These are phyloP conservation scores for Acanthamoeba lenticulata DNA, from an alignment of 208 protist genomes.

Conservation along the genomic window DNA sequence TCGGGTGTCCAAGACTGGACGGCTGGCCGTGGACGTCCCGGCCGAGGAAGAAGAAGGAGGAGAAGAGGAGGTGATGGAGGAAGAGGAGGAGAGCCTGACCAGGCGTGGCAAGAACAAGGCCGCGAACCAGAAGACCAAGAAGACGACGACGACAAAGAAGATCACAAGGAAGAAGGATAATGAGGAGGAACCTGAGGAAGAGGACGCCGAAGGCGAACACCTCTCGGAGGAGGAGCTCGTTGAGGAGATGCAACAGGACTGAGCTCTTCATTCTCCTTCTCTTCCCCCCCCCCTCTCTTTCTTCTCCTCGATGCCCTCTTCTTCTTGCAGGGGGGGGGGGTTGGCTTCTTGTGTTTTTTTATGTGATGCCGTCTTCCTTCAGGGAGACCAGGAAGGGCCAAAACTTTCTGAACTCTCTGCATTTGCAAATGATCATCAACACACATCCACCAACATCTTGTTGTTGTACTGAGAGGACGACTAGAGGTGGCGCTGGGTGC, in stretches of 20 bases:
- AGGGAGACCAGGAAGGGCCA: no score
- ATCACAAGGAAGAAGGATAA: not conserved
- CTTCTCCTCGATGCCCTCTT: no score
- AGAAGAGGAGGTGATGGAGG: not conserved
- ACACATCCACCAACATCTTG: no score
- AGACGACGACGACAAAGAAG: not conserved
- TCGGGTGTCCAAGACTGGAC: not conserved
- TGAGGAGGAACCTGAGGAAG: not conserved
- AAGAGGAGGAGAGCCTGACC: not conserved
- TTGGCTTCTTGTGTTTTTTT: no score
- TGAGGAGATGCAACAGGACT: not conserved
- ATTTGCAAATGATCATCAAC: no score
- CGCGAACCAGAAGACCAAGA: not conserved
- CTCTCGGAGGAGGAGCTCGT: no score
- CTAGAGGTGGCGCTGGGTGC: no score
- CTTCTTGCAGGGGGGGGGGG: no score
- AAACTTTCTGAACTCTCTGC: no score
- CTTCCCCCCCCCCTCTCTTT: not conserved
- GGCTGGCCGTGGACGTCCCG: not conserved
- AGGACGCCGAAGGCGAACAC: not conserved
- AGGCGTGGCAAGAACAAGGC: not conserved
- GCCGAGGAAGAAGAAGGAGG: not conserved
- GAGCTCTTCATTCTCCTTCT: not conserved
- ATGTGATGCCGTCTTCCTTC: no score
- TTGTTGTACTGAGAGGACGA: no score